These are phyloP conservation scores for Lecanosticta acicola DNA, from an alignment of 2,329 filamentous ascomycete species.

Conservation along the genomic window DNA sequence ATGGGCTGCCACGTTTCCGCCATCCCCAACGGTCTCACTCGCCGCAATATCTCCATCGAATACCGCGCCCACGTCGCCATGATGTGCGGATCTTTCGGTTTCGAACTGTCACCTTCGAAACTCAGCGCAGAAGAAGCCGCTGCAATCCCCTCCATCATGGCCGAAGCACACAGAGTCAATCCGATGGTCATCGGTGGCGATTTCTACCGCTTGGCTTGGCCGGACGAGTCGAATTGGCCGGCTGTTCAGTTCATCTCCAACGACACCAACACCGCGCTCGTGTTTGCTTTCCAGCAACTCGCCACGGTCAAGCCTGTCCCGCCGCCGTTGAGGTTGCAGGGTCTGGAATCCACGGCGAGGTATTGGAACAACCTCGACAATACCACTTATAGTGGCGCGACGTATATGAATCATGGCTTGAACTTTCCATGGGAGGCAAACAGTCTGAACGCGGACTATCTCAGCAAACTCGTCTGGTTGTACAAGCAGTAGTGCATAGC, in stretches of 20 bases:
- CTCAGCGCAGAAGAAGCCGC: slow-evolving; percentile 49
- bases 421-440: slow-evolving; percentile 44
- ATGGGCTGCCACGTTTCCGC: slow-evolving; percentile 63
- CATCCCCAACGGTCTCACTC: slow-evolving; percentile 54
- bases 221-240: slow-evolving; percentile 57
- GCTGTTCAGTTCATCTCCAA: slow-evolving; percentile 55
- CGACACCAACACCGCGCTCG: slow-evolving; percentile 46
- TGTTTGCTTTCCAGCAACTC: slow-evolving; percentile 58
- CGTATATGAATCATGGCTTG: slow-evolving; percentile 58
- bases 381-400: slow-evolving; percentile 51
- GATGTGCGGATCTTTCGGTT: slow-evolving; percentile 63
- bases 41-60: slow-evolving; percentile 50
- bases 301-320: slow-evolving; percentile 49
- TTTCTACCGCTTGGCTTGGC: slow-evolving; percentile 55
- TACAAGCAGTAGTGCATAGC: slow-evolving; percentile 11
- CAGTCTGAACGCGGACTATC: slow-evolving; percentile 43
- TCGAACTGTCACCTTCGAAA: slow-evolving; percentile 55
- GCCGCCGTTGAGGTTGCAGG: slow-evolving; percentile 52
- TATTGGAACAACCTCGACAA: slow-evolving; percentile 51
- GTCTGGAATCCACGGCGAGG: slow-evolving; percentile 49
- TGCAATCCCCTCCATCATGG: slow-evolving; percentile 51
- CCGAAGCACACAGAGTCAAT: slow-evolving; percentile 51
- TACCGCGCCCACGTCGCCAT: slow-evolving; percentile 63
- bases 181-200: slow-evolving; percentile 55
- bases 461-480: slow-evolving; percentile 53